Evolutionary conservation across 164 flowering plant species (phyloP).

Genomic region (Sedum album): DNA sequence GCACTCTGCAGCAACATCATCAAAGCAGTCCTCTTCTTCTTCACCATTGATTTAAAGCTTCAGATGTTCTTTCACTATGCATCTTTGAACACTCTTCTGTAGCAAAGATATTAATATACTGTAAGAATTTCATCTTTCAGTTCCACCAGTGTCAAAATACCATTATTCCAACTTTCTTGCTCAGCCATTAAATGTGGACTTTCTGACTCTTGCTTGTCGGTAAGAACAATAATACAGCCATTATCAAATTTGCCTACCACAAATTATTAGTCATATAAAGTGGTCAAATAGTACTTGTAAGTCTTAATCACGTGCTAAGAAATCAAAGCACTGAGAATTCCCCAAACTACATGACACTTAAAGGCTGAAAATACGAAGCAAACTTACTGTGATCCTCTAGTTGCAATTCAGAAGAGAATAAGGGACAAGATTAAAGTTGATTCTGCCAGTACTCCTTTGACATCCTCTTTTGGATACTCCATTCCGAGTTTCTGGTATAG

Average conservation of each 20-base stretch:
- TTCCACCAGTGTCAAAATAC: neutral
- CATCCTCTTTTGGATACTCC: neutral
- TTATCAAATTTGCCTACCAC: neutral
- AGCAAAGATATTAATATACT: neutral
- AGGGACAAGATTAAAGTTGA: neutral
- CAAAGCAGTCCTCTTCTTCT: neutral
- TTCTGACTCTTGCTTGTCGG: neutral
- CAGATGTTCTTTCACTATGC: neutral
- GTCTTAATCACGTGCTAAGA: neutral
- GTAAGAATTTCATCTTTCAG: neutral
- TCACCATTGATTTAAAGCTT: neutral
- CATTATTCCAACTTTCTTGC: neutral
- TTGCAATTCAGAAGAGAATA: neutral
- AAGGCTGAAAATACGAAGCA: neutral
- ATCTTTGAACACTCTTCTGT: neutral
- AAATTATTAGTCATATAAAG: neutral
- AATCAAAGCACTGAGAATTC: neutral
- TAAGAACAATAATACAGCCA: neutral
- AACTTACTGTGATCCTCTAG: neutral
- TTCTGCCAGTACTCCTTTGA: neutral
- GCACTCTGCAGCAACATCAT: too few relatives aligned
- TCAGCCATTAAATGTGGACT: neutral
- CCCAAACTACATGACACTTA: neutral
- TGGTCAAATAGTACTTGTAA: neutral
- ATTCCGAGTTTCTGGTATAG: neutral